A percentile compares a stretch with the other conserved stretches of the same genome.
Conservation (phyloP, 306 rosid species). For the Rosa chinensis region DNA sequence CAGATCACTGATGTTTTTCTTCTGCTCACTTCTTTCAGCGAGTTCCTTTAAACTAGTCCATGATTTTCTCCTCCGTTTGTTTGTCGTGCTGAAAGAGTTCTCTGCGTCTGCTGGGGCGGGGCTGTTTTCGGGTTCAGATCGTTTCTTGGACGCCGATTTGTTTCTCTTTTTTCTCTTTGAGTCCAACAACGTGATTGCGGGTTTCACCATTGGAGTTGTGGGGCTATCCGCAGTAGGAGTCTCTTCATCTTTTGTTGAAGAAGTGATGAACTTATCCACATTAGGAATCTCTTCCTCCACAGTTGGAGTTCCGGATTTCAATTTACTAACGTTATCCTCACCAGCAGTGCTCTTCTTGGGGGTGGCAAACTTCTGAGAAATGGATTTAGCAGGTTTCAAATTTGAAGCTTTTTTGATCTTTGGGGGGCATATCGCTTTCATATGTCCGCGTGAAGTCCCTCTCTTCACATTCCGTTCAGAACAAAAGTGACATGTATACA, state of each 20-base stretch:
- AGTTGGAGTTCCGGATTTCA: background rate
- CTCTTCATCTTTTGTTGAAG: conserved; percentile 9
- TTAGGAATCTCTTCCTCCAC: background rate
- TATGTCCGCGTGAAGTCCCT: conserved; percentile 60
- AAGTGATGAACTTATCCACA: conserved; percentile 7
- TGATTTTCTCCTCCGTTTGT: conserved; percentile 56
- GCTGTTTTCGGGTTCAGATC: conserved; percentile 27
- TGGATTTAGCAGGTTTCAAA: conserved; percentile 24
- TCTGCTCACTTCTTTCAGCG: conserved; percentile 39
- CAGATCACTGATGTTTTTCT: conserved; percentile 28
- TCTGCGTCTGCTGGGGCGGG: conserved; percentile 30
- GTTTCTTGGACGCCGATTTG: conserved; percentile 35
- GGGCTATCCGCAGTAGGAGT: conserved; percentile 15
- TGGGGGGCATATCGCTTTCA: conserved; percentile 47
- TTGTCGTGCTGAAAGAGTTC: conserved; percentile 31
- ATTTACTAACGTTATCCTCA: conserved; percentile 27
- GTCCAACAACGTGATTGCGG: conserved; percentile 26
- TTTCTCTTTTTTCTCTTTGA: conserved; percentile 50
- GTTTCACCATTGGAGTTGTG: conserved; percentile 32
- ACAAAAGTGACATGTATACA: conserved; percentile 66
- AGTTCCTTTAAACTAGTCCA: conserved; percentile 85
- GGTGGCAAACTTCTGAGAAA: conserved; percentile 13
- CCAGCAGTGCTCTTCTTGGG: conserved; percentile 23
- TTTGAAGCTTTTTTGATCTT: conserved; percentile 34
- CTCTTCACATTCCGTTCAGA: conserved; percentile 55